These are phyloP conservation scores for Macrotyloma uniflorum DNA, from an alignment of 306 rosid species.

Conservation along the genomic window DNA sequence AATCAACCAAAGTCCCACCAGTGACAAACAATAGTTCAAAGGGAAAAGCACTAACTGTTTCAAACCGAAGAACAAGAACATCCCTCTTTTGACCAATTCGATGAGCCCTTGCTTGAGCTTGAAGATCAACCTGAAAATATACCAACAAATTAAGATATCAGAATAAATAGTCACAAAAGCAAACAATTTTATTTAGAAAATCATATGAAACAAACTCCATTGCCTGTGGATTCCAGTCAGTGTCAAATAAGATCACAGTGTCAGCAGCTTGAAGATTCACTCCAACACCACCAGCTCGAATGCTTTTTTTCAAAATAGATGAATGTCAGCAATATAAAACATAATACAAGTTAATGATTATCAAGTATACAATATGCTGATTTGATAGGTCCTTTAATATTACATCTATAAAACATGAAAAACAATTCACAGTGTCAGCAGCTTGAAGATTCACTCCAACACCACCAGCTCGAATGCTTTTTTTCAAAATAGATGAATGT, in stretches of 20 bases:
- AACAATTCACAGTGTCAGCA: constrained; percentile 98
- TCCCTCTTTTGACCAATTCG: constrained; percentile 99
- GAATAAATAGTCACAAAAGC: constrained; percentile 30
- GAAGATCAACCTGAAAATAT: constrained; percentile 88
- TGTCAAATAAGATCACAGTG: constrained; percentile 95
- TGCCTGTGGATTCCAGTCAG: constrained; percentile 99
- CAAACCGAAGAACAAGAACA: constrained; percentile 98
- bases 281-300: constrained; percentile 99
- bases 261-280: constrained; percentile 99
- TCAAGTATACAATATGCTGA: neutral
- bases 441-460: constrained; percentile 99
- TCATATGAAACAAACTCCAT: constrained; percentile 28
- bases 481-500: constrained; percentile 30
- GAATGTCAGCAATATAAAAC: constrained; percentile 50
- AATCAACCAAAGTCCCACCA: constrained; percentile 14
- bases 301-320: constrained; percentile 48
- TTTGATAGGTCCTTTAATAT: constrained; percentile 9
- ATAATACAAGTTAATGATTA: constrained; percentile 9
- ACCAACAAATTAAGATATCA: constrained; percentile 36
- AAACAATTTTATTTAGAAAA: constrained; percentile 24
- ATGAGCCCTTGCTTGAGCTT: constrained; percentile 99
- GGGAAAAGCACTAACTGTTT: constrained; percentile 69
- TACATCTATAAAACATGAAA: constrained; percentile 8
- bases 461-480: constrained; percentile 99
- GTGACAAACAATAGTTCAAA: constrained; percentile 26